A percentile compares a stretch with the other conserved stretches of the same genome.
phyloP scores from a whole-genome alignment of 164 flowering plant genomes.

The Vitis labrusca region DNA sequence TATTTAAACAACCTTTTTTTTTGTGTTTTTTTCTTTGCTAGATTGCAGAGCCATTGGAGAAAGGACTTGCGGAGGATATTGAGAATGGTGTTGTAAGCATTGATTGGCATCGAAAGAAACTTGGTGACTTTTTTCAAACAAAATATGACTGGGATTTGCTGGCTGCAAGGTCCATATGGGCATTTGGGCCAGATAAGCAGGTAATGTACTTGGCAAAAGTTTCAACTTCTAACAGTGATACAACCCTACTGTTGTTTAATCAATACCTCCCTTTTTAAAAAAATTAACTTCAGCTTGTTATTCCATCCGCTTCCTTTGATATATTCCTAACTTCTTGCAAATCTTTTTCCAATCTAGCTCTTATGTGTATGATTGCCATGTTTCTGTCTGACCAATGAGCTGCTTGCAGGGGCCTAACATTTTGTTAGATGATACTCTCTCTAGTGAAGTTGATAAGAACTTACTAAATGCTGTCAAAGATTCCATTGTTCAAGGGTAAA shows the following conservation, averaged over 20 bases:
- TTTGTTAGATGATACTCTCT: conserved; percentile 87
- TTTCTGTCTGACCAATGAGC: not conserved
- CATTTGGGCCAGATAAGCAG: conserved; percentile 99
- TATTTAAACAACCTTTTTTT: not conserved
- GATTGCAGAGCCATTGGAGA: conserved; percentile 99
- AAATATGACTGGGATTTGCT: conserved; percentile 98
- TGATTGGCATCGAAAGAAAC: conserved; percentile 83
- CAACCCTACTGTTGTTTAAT: not conserved
- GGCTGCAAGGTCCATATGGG: conserved; percentile 97
- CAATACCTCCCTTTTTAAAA: not conserved
- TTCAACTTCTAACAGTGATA: not conserved
- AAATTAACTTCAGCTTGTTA: not conserved
- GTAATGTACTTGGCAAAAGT: conserved; percentile 27
- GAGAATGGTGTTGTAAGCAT: conserved; percentile 94
- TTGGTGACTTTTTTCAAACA: conserved; percentile 83
- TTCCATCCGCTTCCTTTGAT: not conserved
- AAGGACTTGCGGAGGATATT: conserved; percentile 94
- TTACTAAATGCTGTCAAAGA: conserved; percentile 87
- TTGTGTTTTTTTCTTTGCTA: conserved; percentile 19
- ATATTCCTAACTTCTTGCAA: not conserved
- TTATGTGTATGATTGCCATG: not conserved
- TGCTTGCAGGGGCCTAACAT: conserved; percentile 91
- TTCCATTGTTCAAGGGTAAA: conserved; percentile 96
- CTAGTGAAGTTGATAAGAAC: conserved; percentile 93
- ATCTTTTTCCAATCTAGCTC: not conserved